Evolutionary conservation across 2,329 filamentous ascomycete genomes (phyloP), one percentile per base, ranked within the genome.

Genomic region (Fusarium oligoseptatum): DNA sequence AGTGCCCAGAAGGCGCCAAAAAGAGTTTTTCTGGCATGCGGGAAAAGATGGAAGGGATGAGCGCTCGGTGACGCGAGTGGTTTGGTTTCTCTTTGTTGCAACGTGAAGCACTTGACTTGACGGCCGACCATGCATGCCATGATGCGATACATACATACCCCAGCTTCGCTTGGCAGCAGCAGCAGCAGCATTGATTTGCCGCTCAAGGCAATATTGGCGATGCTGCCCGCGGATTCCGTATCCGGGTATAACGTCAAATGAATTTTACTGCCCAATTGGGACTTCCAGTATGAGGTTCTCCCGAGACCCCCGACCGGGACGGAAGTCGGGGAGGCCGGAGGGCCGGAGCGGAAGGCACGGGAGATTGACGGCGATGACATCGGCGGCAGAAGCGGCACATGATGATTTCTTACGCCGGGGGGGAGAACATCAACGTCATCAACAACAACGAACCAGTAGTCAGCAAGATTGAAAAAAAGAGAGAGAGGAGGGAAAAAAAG

Each of bases 271-370:
- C 20, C 37, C 10, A 62, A 12, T 56, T 37, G 57, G 52, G 63
- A 24, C 58, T 24, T 58, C 52, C 15, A 43, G 56, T 22, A 7
- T 66, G 48, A 71, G 45, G 48, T n/a, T 17, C 15, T 29, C 24
- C 72, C 65, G 62, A 70, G 29, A 48, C 55, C 12, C 15, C 60
- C 72, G 62, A 66, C 63, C 58, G 48, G 43, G 14, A 41, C 72
- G 68, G 72, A 36, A 72, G 57, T 75, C 62, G 27, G 60, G 15
- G 61, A 71, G 57, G 43, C 55, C 72, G 72, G 72, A 67, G 72
- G 65, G 22, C 55, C 72, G 71, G 72, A 68, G 72, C 66, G 65
- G 65, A 64, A 65, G 61, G 27, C 37, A 68, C 68, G 64, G 70
- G 22, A 62, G 29, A 20, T 10, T 63, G 48, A 61, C 60, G 55